These are phyloP conservation scores for Phaeosphaeria sp. DNA, from an alignment of 2,329 filamentous ascomycete species.

Conservation along the genomic window DNA sequence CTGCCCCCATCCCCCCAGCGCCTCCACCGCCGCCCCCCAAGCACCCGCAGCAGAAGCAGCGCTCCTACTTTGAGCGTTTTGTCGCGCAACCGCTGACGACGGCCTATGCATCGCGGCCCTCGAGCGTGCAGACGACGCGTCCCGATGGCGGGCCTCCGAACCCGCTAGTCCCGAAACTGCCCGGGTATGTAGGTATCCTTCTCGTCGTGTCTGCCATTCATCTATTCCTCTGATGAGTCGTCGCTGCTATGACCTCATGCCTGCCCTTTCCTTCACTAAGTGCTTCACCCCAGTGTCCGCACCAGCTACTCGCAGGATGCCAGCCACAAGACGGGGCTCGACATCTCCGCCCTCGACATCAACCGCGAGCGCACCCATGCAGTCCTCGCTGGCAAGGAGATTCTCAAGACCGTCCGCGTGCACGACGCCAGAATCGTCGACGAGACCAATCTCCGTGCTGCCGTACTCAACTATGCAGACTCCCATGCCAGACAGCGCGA, in stretches of 20 bases:
- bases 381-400: constrained; percentile 69
- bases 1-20: constrained; percentile 36
- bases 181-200: constrained; percentile 36
- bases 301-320: constrained; percentile 61
- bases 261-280: constrained; percentile 15
- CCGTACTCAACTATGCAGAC: constrained; percentile 64
- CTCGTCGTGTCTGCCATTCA: constrained; percentile 2
- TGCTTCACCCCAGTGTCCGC: constrained; percentile 43
- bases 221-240: not conserved
- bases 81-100: constrained; percentile 60
- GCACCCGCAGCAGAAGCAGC: constrained; percentile 14
- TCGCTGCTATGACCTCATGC: constrained; percentile 3
- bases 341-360: constrained; percentile 68
- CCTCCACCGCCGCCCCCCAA: constrained; percentile 46
- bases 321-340: constrained; percentile 68
- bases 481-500: constrained; percentile 60
- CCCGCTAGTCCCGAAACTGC: constrained; percentile 44
- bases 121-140: constrained; percentile 57
- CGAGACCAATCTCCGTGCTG: constrained; percentile 68
- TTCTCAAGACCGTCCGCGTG: constrained; percentile 69
- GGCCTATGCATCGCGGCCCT: constrained; percentile 60
- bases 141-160: constrained; percentile 45
- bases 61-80: constrained; percentile 57
- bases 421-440: constrained; percentile 64
- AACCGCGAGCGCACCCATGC: constrained; percentile 69